Conservation (phyloP, 2,329 filamentous ascomycete genomes). For the Tetracladium maxilliforme region DNA sequence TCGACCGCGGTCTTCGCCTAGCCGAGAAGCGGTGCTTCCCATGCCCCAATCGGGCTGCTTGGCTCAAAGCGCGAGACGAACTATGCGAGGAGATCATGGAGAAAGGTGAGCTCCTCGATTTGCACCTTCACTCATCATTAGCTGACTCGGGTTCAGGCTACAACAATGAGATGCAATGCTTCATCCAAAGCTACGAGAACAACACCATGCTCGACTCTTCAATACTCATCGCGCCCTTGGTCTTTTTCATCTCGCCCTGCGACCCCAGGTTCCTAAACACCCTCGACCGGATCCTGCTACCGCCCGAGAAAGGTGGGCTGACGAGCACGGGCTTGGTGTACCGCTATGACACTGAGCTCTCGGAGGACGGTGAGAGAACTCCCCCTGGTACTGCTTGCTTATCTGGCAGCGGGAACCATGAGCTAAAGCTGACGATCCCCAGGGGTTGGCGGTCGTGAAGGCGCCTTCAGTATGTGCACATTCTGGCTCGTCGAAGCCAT, state of each 20-base stretch:
- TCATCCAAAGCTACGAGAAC: conserved; percentile 65
- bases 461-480: conserved; percentile 69
- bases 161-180: conserved; percentile 53
- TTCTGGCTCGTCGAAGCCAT: conserved; percentile 74
- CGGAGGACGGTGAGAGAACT: conserved; percentile 46
- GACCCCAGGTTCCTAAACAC: conserved; percentile 63
- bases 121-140: no score
- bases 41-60: conserved; percentile 52
- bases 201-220: conserved; percentile 57
- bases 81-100: conserved; percentile 68
- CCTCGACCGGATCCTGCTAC: conserved; percentile 54
- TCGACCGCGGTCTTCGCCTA: conserved; percentile 60
- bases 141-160: no score
- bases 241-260: conserved; percentile 68
- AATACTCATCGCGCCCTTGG: conserved; percentile 61
- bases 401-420: neutral
- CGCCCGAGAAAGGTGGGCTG: conserved; percentile 61
- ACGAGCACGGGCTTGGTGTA: conserved; percentile 65
- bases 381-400: neutral
- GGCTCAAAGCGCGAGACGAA: conserved; percentile 50
- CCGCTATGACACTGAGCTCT: conserved; percentile 54
- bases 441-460: conserved; percentile 62
- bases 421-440: conserved; percentile 6
- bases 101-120: no score
- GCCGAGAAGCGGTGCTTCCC: conserved; percentile 64